phyloP scores from a whole-genome alignment of 1,284 basidiomycete species.

The Lignosus rhinocerotis region DNA sequence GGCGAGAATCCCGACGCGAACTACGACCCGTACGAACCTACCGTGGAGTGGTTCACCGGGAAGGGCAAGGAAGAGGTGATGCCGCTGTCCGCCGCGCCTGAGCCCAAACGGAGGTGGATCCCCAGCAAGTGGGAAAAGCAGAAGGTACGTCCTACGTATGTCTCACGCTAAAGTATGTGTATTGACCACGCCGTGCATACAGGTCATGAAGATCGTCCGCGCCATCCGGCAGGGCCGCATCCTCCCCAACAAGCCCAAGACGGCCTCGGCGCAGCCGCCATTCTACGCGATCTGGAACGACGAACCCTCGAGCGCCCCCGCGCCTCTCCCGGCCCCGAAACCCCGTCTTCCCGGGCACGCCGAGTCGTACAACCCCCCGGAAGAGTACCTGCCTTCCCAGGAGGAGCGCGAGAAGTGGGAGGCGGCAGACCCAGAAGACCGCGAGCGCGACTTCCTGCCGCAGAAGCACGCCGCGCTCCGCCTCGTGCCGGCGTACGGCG shows the following conservation, averaged over 20 bases:
- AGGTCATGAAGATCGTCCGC: conserved; percentile 99
- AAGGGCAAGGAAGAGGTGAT: conserved; percentile 93
- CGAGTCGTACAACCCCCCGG: conserved; percentile 98
- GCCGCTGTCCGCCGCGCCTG: conserved; percentile 89
- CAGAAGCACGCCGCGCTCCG: conserved; percentile 86
- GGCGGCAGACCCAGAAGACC: conserved; percentile 85
- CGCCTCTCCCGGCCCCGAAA: conserved; percentile 94
- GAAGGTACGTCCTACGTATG: conserved; percentile 68
- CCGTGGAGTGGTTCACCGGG: conserved; percentile 96
- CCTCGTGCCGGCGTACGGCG: conserved; percentile 88
- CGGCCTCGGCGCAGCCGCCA: conserved; percentile 67
- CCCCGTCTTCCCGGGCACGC: conserved; percentile 85
- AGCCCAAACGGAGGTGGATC: conserved; percentile 96
- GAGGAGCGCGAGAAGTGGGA: conserved; percentile 88
- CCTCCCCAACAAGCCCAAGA: conserved; percentile 84
- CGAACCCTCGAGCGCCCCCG: conserved; percentile 62
- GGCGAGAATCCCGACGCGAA: conserved; percentile 90
- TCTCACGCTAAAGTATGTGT: neutral
- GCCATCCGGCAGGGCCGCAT: conserved; percentile 97
- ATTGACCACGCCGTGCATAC: neutral
- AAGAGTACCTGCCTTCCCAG: conserved; percentile 93
- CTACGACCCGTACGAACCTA: conserved; percentile 93
- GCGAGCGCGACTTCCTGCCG: conserved; percentile 89
- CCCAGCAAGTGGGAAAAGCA: conserved; percentile 99
- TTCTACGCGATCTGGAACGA: conserved; percentile 92